Percentiles rank a stretch among this genome's conserved stretches.
These are phyloP conservation scores for Paecilomyces variotii DNA, from an alignment of 2,329 filamentous ascomycete genomes.

Conservation along the genomic window DNA sequence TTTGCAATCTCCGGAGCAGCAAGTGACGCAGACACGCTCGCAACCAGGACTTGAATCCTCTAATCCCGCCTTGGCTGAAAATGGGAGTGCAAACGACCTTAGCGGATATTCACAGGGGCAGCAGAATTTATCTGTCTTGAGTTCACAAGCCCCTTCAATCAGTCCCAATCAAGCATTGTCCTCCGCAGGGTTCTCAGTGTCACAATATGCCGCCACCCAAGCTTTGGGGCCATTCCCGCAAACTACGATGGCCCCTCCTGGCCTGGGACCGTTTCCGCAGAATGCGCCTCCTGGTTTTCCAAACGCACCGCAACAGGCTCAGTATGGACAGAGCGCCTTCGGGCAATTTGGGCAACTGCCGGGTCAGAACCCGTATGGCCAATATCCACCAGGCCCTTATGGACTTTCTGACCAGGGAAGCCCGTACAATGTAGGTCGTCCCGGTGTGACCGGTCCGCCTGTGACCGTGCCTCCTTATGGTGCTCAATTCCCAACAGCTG, in stretches of 20 bases:
- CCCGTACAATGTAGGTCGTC: neutral
- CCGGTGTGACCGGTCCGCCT: neutral
- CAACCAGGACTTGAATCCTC: neutral
- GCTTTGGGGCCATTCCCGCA: neutral
- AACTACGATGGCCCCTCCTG: neutral
- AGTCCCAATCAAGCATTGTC: neutral
- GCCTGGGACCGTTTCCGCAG: neutral
- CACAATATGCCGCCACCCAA: neutral
- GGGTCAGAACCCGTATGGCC: neutral
- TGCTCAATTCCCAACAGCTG: neutral
- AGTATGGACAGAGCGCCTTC: neutral
- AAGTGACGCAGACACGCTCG: neutral
- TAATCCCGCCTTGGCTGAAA: neutral
- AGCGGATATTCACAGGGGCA: neutral
- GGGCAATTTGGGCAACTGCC: neutral
- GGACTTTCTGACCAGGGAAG: neutral
- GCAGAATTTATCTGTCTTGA: neutral
- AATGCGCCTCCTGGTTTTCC: neutral
- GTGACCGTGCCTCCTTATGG: neutral
- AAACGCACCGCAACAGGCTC: neutral
- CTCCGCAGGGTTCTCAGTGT: neutral
- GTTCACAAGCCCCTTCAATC: neutral
- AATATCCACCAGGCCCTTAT: neutral
- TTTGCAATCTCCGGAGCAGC: neutral
- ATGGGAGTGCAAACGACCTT: neutral